Conservation (phyloP, 176 grass and related monocot genomes). For the Hyparrhenia diplandra region DNA sequence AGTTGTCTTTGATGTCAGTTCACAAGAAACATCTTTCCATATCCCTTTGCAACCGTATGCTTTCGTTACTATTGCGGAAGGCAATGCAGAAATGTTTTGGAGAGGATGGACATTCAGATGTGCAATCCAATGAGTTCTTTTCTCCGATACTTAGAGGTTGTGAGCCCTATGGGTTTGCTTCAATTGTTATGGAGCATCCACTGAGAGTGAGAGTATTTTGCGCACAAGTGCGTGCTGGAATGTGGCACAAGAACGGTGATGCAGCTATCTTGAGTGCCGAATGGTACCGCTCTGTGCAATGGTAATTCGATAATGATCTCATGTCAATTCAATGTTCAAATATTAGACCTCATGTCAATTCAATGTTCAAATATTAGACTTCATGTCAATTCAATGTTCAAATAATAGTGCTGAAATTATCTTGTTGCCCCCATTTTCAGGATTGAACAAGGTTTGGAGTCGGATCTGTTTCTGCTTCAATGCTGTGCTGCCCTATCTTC, state of each 20-base stretch:
- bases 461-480: slow-evolving; percentile 91
- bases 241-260: slow-evolving; percentile 99
- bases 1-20: slow-evolving; percentile 83
- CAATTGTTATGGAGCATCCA: slow-evolving; percentile 97
- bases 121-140: slow-evolving; percentile 60
- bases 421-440: slow-evolving; percentile 51
- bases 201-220: slow-evolving; percentile 91
- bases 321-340: slow-evolving; percentile 13
- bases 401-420: slow-evolving; percentile 12
- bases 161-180: slow-evolving; percentile 65
- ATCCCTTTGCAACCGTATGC: slow-evolving; percentile 94
- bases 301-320: slow-evolving; percentile 51
- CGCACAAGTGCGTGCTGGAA: slow-evolving; percentile 90
- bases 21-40: slow-evolving; percentile 96
- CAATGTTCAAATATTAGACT: slow-evolving; percentile 10
- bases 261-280: slow-evolving; percentile 74
- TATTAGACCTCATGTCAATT: background rate
- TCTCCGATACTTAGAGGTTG: slow-evolving; percentile 50
- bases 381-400: slow-evolving; percentile 6
- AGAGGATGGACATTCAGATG: slow-evolving; percentile 48
- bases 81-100: slow-evolving; percentile 63
- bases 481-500: slow-evolving; percentile 95
- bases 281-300: slow-evolving; percentile 84
- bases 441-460: slow-evolving; percentile 93
- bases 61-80: slow-evolving; percentile 76